Percentiles rank a stretch among this genome's conserved stretches.
phyloP scores from a whole-genome alignment of 345 rosid genomes.

The Syzygium aromaticum region DNA sequence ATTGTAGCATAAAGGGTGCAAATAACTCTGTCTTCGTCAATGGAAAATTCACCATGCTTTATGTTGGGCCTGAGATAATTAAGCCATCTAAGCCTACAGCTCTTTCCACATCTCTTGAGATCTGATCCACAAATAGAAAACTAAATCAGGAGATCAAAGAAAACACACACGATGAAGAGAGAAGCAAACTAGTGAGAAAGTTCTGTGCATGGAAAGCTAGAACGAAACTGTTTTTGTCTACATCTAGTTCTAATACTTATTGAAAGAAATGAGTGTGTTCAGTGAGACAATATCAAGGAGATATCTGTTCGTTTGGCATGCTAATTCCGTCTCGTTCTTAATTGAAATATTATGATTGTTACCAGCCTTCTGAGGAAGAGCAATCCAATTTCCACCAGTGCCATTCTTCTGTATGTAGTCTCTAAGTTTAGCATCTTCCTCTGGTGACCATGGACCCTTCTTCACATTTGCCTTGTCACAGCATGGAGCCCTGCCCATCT shows the following conservation, averaged over 20 bases:
- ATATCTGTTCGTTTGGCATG: not conserved
- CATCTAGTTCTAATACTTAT: not conserved
- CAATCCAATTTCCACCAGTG: conserved; percentile 91
- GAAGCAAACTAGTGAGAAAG: not conserved
- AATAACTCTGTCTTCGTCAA: conserved; percentile 72
- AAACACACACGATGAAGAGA: not conserved
- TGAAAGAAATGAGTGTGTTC: not conserved
- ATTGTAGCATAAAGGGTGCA: conserved; percentile 70
- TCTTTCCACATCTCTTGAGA: conserved; percentile 92
- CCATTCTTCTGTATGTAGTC: conserved; percentile 76
- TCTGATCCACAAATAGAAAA: conserved; percentile 15
- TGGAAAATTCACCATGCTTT: conserved; percentile 91
- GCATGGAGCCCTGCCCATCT: conserved; percentile 97
- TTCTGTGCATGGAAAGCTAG: not conserved
- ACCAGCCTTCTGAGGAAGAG: conserved; percentile 96
- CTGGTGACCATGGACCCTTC: conserved; percentile 97
- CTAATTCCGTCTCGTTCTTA: not conserved
- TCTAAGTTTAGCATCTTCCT: conserved; percentile 85
- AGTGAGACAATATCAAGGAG: not conserved
- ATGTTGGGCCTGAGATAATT: conserved; percentile 93
- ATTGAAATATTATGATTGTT: not conserved
- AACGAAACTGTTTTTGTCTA: not conserved
- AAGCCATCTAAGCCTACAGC: conserved; percentile 94
- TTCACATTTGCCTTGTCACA: conserved; percentile 95
- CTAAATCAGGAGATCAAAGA: not conserved